phyloP scores from a whole-genome alignment of 345 rosid genomes.

The Psidium friedrichsthalianum region DNA sequence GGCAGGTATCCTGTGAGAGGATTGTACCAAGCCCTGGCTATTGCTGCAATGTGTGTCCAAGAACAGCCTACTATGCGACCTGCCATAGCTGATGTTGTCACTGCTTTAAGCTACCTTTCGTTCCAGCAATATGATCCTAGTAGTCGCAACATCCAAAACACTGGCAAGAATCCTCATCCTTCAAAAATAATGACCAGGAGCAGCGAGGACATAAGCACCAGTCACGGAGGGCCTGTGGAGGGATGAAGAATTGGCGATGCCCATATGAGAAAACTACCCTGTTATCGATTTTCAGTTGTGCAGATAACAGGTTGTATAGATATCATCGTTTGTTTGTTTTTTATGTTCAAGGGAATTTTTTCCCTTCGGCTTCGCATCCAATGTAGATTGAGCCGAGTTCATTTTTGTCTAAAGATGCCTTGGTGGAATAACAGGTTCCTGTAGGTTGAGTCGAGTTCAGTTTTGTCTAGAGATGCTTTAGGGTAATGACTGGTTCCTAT shows the following conservation, averaged over 20 bases:
- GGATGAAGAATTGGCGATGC: neutral
- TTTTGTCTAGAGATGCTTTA: neutral
- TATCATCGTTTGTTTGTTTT: neutral
- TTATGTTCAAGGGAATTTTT: constrained; percentile 1
- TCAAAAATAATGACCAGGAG: neutral
- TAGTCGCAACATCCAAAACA: constrained; percentile 12
- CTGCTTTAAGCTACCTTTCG: constrained; percentile 70
- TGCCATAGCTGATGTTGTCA: constrained; percentile 59
- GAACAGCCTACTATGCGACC: constrained; percentile 86
- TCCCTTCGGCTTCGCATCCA: neutral
- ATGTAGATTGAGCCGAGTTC: constrained; percentile 30
- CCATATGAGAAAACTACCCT: constrained; percentile 1
- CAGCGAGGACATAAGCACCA: neutral
- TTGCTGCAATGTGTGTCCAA: constrained; percentile 93
- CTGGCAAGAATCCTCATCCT: constrained; percentile 9
- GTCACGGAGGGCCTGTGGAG: neutral
- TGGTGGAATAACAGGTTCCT: neutral
- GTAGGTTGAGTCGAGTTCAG: constrained; percentile 25
- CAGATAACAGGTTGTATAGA: constrained; percentile 14
- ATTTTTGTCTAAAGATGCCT: neutral
- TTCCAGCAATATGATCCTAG: constrained; percentile 42
- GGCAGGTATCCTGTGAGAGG: constrained; percentile 72
- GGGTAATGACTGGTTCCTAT: neutral
- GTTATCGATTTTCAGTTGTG: constrained; percentile 24
- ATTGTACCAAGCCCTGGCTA: constrained; percentile 80